These are phyloP conservation scores for Hemerocallis citrina DNA, from an alignment of 106 monocot species.

Conservation along the genomic window DNA sequence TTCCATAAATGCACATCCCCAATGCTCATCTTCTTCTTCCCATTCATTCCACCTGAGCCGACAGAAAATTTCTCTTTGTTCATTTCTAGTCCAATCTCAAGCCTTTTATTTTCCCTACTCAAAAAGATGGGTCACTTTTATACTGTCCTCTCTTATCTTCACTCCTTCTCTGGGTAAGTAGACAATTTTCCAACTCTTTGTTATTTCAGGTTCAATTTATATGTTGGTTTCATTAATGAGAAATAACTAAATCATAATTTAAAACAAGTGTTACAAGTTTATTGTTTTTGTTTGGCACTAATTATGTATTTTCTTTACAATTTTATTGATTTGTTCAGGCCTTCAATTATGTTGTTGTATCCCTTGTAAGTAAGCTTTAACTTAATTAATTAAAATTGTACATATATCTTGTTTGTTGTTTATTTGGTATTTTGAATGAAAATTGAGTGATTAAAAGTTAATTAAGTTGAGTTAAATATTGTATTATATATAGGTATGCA, in stretches of 20 bases:
- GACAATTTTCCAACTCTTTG: neutral
- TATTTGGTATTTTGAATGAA: neutral
- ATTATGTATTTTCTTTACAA: neutral
- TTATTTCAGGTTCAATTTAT: no score
- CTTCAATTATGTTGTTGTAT: conserved; percentile 37
- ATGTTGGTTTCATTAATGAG: no score
- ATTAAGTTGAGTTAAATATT: neutral
- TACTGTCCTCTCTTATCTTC: conserved; percentile 22
- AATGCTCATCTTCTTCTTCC: neutral
- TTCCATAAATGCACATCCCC: neutral
- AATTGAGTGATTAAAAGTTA: neutral
- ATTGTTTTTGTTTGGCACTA: neutral
- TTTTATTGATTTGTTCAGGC: conserved; percentile 12
- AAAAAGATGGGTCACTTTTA: conserved; percentile 14
- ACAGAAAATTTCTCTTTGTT: no score
- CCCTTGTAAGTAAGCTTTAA: conserved; percentile 29
- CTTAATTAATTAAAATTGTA: neutral
- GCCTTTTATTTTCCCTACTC: neutral
- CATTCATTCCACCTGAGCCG: no score
- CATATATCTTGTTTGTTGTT: neutral
- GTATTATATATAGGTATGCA: conserved; percentile 29
- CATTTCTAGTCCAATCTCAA: neutral
- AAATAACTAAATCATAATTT: no score
- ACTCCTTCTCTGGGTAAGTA: conserved; percentile 19
- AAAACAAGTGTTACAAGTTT: no score